Evolutionary conservation across 2,329 filamentous ascomycete genomes (phyloP).

Genomic region (Thermothelomyces thermophilus): DNA sequence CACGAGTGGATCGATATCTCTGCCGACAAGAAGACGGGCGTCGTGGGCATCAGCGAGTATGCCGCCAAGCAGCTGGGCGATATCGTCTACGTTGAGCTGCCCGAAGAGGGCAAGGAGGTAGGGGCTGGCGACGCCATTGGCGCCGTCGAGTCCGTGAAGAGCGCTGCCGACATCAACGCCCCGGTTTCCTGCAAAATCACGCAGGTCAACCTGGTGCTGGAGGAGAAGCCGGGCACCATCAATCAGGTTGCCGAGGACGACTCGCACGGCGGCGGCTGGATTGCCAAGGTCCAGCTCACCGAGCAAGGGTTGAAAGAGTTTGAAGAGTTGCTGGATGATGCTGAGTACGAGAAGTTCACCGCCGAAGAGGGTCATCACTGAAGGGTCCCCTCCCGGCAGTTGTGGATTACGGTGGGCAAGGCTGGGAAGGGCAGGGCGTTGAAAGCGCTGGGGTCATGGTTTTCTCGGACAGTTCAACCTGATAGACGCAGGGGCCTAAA

Average conservation of each 20-base stretch:
- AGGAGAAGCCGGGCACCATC: slow-evolving; percentile 79
- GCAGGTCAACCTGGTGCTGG: slow-evolving; percentile 65
- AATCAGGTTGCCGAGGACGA: slow-evolving; percentile 84
- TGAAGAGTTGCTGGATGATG: slow-evolving; percentile 68
- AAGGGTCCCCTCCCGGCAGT: background rate
- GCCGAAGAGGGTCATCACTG: slow-evolving; percentile 36
- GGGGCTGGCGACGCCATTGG: slow-evolving; percentile 77
- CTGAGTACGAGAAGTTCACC: slow-evolving; percentile 72
- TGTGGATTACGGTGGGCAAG: background rate
- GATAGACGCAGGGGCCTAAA: slow-evolving; percentile 19
- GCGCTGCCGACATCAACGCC: slow-evolving; percentile 92
- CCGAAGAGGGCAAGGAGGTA: slow-evolving; percentile 61
- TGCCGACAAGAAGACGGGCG: slow-evolving; percentile 73
- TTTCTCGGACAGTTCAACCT: slow-evolving; percentile 29
- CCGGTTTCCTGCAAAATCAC: slow-evolving; percentile 73
- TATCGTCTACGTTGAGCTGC: slow-evolving; percentile 95
- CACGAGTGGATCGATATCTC: slow-evolving; percentile 97
- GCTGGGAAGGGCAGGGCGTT: background rate
- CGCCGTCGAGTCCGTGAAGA: slow-evolving; percentile 97
- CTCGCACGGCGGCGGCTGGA: slow-evolving; percentile 74
- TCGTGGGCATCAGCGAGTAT: slow-evolving; percentile 81
- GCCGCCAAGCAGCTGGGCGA: slow-evolving; percentile 89
- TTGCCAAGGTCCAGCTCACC: slow-evolving; percentile 76
- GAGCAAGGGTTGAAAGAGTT: slow-evolving; percentile 61
- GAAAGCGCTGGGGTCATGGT: slow-evolving; percentile 3